Evolutionary conservation across 306 rosid genomes (phyloP), one percentile per base, ranked within the genome.

Genomic region (Acacia acuminata): DNA sequence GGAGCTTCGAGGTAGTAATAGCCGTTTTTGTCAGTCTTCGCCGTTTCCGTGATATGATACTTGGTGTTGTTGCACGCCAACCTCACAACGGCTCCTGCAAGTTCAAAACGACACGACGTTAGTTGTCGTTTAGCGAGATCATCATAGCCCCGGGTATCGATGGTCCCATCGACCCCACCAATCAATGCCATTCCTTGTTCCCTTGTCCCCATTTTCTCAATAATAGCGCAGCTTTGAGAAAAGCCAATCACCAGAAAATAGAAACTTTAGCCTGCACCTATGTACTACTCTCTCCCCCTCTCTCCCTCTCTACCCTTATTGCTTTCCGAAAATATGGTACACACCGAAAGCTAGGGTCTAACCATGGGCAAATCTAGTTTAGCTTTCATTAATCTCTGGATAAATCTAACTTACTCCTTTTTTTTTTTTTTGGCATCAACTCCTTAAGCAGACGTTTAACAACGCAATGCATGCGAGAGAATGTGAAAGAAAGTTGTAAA

Each of bases 11-110:
- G 27, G 89, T 80, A 94, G 88, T 92, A 95, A 48, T 93, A 90
- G 6, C 99, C 99, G 32, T 95, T 89, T 60, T 93, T 90, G 88
- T 95, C 99, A 0, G 91, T 86, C 50, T 63, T 84, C 0, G 58
- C 87, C 4, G 81, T 88, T 17, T 69, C 66, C 0, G 69, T 81
- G 51, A 82, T 3, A 1, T 83, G 87, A 84, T 87, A 85, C 84
- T 45, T 89, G 0, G 92, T 91, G 90, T 90, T 93, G 84, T 88
- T 90, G 86, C 99, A 93, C 45, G 84, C 84, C 8, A 95, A 84
- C 88, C 85, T 88, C 84, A 93, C 92, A 22, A 71, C 85, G 5
- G 97, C 98, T 25, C 89, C 99, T 95, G 82, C 85, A 71, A 61
- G 12, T 61, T 78, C 64, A 64, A 82, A 76, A 38, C 76, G 17